Evolutionary conservation across 1,284 basidiomycete species (phyloP).

Genomic region (Taiwanofungus camphoratus): DNA sequence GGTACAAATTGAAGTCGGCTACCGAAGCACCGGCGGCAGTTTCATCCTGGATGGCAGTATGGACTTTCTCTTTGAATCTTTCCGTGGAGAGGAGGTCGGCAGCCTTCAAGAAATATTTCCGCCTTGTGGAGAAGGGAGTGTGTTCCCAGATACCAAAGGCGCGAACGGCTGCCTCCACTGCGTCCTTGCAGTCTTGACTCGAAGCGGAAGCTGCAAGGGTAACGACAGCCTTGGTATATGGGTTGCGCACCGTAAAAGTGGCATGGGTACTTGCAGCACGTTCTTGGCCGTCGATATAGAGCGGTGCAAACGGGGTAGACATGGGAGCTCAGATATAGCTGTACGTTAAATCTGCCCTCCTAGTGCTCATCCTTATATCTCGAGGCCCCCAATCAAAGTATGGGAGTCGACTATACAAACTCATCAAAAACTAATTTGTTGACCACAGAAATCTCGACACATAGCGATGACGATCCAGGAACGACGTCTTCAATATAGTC

Average conservation of each 20-base stretch:
- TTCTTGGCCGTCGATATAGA: conserved; percentile 29
- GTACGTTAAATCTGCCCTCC: too few species aligned
- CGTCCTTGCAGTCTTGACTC: conserved; percentile 39
- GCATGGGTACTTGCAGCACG: conserved; percentile 31
- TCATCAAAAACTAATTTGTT: too few species aligned
- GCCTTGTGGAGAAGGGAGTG: conserved; percentile 29
- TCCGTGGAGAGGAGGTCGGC: conserved; percentile 38
- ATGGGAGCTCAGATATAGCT: too few species aligned
- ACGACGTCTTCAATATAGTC: too few species aligned
- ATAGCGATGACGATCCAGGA: too few species aligned
- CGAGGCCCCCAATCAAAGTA: too few species aligned
- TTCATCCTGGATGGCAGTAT: conserved; percentile 33
- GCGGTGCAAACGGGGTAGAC: conserved; percentile 17
- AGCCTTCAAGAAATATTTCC: conserved; percentile 42
- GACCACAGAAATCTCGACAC: too few species aligned
- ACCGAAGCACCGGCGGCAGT: conserved; percentile 29
- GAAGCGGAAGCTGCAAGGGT: conserved; percentile 40
- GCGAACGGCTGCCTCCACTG: conserved; percentile 38
- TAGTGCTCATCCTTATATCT: too few species aligned
- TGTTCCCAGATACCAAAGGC: conserved; percentile 47
- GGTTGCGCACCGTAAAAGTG: conserved; percentile 42
- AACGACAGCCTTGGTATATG: conserved; percentile 35
- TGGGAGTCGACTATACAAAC: too few species aligned
- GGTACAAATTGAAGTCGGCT: conserved; percentile 18
- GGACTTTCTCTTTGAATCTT: conserved; percentile 34